Percentiles rank a stretch among this genome's conserved stretches.
Evolutionary conservation across 2,329 filamentous ascomycete species (phyloP).

Genomic region (Clarireedia monteithiana): DNA sequence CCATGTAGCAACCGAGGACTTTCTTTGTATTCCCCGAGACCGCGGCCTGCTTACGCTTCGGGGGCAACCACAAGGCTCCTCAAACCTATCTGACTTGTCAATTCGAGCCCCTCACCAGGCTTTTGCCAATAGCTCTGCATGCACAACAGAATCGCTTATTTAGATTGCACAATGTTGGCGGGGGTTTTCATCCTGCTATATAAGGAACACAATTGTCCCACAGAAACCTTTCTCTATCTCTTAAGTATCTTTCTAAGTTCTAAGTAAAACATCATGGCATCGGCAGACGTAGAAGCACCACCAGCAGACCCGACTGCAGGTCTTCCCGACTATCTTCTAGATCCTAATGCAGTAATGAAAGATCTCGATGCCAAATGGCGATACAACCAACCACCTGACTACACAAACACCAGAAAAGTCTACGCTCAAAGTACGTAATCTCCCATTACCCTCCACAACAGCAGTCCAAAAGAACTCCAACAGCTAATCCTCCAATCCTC

Average conservation of each 20-base stretch:
- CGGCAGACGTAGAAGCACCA: background rate
- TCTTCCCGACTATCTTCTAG: constrained; percentile 50
- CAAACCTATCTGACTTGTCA: too few species aligned
- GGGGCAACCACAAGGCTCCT: too few species aligned
- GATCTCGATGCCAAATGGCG: constrained; percentile 49
- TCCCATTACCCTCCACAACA: background rate
- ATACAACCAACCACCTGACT: constrained; percentile 53
- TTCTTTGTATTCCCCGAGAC: too few species aligned
- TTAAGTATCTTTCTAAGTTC: background rate
- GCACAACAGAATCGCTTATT: too few species aligned
- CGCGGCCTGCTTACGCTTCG: background rate
- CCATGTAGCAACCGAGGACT: background rate
- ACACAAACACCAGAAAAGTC: constrained; percentile 53
- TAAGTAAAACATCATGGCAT: background rate
- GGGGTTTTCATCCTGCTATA: background rate
- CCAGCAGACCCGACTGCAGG: constrained; percentile 12
- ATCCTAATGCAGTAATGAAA: constrained; percentile 49
- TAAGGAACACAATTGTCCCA: background rate
- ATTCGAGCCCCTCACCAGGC: too few species aligned
- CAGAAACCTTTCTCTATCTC: background rate
- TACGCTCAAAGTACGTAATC: constrained; percentile 47
- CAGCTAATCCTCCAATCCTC: background rate
- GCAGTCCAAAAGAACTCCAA: background rate
- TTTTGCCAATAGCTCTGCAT: background rate
- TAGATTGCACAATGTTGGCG: background rate